Conservation (phyloP, 169 alveolate genomes). For the Sarcocystis neurona region DNA sequence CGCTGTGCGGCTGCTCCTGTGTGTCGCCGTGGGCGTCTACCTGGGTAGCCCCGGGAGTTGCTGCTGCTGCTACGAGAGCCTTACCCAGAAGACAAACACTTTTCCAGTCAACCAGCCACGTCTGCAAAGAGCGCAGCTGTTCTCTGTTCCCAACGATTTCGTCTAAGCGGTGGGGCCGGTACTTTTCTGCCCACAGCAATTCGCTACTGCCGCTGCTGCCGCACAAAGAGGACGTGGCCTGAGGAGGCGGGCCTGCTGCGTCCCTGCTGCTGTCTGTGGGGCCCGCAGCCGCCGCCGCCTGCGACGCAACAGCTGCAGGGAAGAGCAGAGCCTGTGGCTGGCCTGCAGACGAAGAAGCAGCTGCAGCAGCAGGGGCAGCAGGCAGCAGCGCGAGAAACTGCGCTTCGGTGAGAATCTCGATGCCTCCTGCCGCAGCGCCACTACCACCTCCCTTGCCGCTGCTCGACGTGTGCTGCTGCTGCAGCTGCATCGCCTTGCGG, state of each 20-base stretch:
- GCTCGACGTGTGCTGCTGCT: conserved; percentile 42
- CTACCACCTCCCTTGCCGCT: conserved; percentile 20
- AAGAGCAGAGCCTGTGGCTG: conserved; percentile 55
- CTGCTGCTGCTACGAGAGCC: neutral
- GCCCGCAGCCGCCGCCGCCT: conserved; percentile 32
- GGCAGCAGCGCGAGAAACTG: conserved; percentile 77
- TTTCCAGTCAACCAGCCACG: conserved; percentile 95
- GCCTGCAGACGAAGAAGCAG: conserved; percentile 42
- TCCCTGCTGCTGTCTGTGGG: neutral
- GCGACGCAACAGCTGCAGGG: conserved; percentile 30
- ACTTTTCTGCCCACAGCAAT: conserved; percentile 91
- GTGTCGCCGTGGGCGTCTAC: too few relatives aligned
- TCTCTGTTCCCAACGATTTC: conserved; percentile 93
- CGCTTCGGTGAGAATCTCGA: conserved; percentile 77
- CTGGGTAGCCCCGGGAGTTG: too few relatives aligned
- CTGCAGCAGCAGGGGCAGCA: conserved; percentile 12
- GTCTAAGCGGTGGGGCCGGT: conserved; percentile 87
- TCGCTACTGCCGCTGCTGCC: conserved; percentile 25
- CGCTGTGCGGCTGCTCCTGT: too few relatives aligned
- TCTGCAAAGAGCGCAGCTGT: conserved; percentile 80
- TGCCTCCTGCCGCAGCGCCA: conserved; percentile 68
- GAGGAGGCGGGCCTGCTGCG: neutral
- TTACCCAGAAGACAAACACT: conserved; percentile 87
- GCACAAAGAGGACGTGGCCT: conserved; percentile 2
- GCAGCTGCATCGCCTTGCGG: conserved; percentile 67